Evolutionary conservation across 2,329 filamentous ascomycete genomes (phyloP).

Genomic region (Verruconis gallopava): DNA sequence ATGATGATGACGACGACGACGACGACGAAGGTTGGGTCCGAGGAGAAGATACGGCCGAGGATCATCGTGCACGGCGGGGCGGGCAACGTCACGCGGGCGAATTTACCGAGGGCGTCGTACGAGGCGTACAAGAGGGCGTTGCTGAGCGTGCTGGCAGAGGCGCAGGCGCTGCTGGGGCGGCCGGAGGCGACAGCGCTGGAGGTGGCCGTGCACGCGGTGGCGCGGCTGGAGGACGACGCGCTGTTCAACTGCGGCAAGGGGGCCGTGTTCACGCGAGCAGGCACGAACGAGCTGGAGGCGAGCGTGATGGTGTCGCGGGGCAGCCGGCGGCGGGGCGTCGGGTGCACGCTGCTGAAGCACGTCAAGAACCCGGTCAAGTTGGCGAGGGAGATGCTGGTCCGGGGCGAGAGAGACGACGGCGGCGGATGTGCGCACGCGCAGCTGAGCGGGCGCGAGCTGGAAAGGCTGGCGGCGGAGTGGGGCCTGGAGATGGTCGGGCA

Average conservation of each 20-base stretch:
- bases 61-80: constrained; percentile 38
- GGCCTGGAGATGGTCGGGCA: constrained; percentile 57
- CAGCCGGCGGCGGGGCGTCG: constrained; percentile 61
- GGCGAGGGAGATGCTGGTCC: constrained; percentile 56
- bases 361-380: constrained; percentile 73
- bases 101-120: constrained; percentile 25
- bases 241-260: constrained; percentile 78
- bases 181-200: constrained; percentile 50
- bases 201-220: constrained; percentile 61
- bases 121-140: constrained; percentile 26
- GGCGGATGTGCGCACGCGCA: constrained; percentile 55
- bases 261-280: constrained; percentile 74
- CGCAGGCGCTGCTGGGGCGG: constrained; percentile 18
- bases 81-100: constrained; percentile 31
- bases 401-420: constrained; percentile 49
- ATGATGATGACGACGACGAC: too few species aligned
- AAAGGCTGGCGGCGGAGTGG: constrained; percentile 54
- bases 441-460: constrained; percentile 53
- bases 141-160: constrained; percentile 20
- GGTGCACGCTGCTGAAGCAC: constrained; percentile 56
- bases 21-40: too few species aligned
- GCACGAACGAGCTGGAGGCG: constrained; percentile 74
- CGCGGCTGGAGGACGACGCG: constrained; percentile 61
- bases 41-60: constrained; percentile 19
- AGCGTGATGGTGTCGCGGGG: constrained; percentile 71